phyloP scores from a whole-genome alignment of 2,329 filamentous ascomycete genomes.

The Trichoderma hamatum region DNA sequence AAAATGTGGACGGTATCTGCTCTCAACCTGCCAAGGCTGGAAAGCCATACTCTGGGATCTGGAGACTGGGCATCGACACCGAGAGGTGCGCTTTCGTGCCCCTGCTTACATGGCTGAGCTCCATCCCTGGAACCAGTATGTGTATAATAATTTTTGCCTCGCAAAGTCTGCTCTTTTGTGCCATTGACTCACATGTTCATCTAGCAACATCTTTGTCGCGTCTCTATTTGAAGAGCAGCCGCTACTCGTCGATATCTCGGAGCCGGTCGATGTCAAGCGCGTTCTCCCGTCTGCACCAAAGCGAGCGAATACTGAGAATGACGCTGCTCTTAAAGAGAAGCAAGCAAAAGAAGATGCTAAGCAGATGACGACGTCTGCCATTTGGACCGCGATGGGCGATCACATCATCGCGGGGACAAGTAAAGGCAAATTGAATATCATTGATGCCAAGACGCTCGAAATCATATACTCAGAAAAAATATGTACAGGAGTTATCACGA shows the following conservation, averaged over 20 bases:
- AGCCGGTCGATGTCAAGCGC: slow-evolving; percentile 71
- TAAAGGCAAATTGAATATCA: slow-evolving; percentile 95
- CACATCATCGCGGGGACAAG: slow-evolving; percentile 92
- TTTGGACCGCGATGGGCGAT: slow-evolving; percentile 83
- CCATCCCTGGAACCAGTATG: slow-evolving; percentile 84
- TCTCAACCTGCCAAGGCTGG: slow-evolving; percentile 95
- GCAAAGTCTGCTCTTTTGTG: neutral
- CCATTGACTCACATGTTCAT: slow-evolving; percentile 29
- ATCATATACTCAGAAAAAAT: slow-evolving; percentile 90
- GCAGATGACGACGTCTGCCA: slow-evolving; percentile 88
- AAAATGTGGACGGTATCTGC: slow-evolving; percentile 82
- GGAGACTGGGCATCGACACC: slow-evolving; percentile 66
- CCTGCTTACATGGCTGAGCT: slow-evolving; percentile 96
- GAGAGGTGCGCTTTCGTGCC: slow-evolving; percentile 87
- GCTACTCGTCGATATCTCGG: slow-evolving; percentile 78
- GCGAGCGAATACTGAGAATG: slow-evolving; percentile 69
- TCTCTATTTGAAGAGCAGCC: slow-evolving; percentile 94
- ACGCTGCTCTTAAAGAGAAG: slow-evolving; percentile 75
- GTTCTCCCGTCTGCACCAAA: slow-evolving; percentile 81
- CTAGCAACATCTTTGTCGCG: slow-evolving; percentile 80
- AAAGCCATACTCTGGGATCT: slow-evolving; percentile 96
- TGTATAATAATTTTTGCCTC: neutral
- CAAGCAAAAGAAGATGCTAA: slow-evolving; percentile 90
- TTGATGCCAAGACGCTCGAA: slow-evolving; percentile 77
- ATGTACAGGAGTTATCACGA: slow-evolving; percentile 84